Conservation (phyloP, 2,329 filamentous ascomycete species). For the Pseudogymnoascus sp. region DNA sequence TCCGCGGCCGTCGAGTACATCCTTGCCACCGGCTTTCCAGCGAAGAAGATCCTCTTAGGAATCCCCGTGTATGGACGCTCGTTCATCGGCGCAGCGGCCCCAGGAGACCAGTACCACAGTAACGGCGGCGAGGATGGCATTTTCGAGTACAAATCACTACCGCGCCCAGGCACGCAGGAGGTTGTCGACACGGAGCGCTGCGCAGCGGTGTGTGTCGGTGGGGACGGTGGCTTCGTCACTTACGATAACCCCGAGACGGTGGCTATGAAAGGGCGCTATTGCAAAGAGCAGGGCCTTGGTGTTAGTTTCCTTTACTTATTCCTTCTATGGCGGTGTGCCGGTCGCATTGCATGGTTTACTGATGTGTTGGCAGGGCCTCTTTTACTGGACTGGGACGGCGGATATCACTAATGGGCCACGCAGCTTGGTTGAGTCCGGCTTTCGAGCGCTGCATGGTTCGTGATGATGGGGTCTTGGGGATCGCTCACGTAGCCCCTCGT, state of each 20-base stretch:
- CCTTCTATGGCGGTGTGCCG: neutral
- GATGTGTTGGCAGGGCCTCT: constrained; percentile 53
- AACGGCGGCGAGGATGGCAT: constrained; percentile 58
- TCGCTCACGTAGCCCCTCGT: neutral
- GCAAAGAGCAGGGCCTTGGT: constrained; percentile 63
- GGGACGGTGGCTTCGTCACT: constrained; percentile 69
- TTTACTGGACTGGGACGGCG: constrained; percentile 75
- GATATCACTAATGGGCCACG: constrained; percentile 55
- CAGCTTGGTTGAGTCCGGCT: constrained; percentile 54
- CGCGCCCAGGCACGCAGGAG: constrained; percentile 56
- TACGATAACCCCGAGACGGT: constrained; percentile 78
- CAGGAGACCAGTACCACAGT: constrained; percentile 56
- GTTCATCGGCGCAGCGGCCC: constrained; percentile 59
- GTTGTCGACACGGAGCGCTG: constrained; percentile 60
- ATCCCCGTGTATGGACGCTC: constrained; percentile 71
- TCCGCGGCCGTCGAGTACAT: constrained; percentile 61
- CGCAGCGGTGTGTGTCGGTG: constrained; percentile 66
- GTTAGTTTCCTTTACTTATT: constrained; percentile 31
- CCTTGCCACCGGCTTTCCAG: constrained; percentile 58
- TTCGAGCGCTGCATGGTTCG: constrained; percentile 47
- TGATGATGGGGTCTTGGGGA: constrained; percentile 15
- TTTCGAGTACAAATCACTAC: constrained; percentile 69
- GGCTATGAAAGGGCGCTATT: constrained; percentile 66
- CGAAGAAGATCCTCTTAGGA: constrained; percentile 67
- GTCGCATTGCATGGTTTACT: constrained; percentile 14